Conservation (phyloP, 257 asterid genomes). For the Leptodermis oblonga region DNA sequence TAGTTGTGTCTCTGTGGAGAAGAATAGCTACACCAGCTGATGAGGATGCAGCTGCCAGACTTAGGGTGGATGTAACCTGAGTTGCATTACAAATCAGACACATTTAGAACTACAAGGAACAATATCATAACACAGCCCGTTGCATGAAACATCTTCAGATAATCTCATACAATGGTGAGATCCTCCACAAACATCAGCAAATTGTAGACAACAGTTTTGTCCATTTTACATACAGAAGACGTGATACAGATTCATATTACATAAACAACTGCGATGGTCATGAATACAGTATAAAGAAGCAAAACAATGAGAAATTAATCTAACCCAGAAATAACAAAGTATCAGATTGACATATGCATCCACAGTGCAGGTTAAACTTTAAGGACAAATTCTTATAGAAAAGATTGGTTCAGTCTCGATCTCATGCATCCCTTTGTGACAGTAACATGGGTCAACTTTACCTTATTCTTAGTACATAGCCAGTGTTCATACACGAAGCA, state of each 20-base stretch:
- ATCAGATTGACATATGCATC: not conserved
- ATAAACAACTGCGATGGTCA: not conserved
- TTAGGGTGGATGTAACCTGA: slow-evolving; percentile 76
- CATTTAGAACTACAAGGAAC: not conserved
- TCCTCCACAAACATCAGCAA: not conserved
- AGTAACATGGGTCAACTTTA: not conserved
- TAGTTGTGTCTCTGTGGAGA: slow-evolving; percentile 48
- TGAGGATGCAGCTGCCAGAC: slow-evolving; percentile 90
- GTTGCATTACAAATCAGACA: slow-evolving; percentile 19
- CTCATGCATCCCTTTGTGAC: not conserved
- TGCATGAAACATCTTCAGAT: not conserved
- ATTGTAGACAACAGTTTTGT: not conserved
- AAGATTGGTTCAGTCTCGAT: not conserved
- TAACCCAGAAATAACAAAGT: not conserved
- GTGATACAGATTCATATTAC: not conserved
- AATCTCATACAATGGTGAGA: not conserved
- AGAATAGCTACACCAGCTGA: slow-evolving; percentile 82
- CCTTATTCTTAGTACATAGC: not conserved
- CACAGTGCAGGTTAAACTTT: not conserved
- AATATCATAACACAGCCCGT: no score
- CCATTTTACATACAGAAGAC: not conserved
- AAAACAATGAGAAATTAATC: not conserved
- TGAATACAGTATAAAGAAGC: not conserved
- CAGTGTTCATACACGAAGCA: not conserved
- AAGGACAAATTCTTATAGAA: not conserved